A percentile compares a stretch with the other conserved stretches of the same genome.
phyloP scores from a whole-genome alignment of 495 filamentous ascomycete genomes.

The Mycothermus thermophilus region DNA sequence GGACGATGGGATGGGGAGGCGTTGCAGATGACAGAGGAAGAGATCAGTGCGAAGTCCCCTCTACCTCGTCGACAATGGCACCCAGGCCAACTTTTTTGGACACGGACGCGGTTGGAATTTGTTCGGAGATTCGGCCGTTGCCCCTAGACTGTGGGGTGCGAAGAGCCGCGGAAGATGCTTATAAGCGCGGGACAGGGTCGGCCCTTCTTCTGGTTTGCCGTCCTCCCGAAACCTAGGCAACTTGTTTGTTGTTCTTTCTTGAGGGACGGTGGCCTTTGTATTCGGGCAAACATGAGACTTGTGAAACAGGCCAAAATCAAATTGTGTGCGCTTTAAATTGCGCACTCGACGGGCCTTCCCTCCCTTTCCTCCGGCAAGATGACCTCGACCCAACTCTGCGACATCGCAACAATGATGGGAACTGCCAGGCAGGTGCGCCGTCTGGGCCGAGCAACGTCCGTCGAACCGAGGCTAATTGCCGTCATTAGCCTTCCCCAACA shows the following conservation, averaged over 20 bases:
- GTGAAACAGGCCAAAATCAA: too few relatives aligned
- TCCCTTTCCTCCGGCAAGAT: too few relatives aligned
- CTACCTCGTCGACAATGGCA: too few relatives aligned
- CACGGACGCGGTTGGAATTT: slow-evolving; percentile 5
- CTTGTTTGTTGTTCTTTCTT: slow-evolving; percentile 4
- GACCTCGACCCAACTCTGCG: too few relatives aligned
- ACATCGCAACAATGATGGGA: too few relatives aligned
- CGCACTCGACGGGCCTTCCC: too few relatives aligned
- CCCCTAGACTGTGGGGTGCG: background rate
- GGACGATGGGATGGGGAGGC: background rate
- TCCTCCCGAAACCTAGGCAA: slow-evolving; percentile 14
- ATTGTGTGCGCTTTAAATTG: too few relatives aligned
- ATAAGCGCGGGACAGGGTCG: slow-evolving; percentile 3
- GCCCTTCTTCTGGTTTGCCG: slow-evolving; percentile 1
- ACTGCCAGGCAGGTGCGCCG: too few relatives aligned
- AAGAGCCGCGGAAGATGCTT: slow-evolving; percentile 15
- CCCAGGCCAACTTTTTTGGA: too few relatives aligned
- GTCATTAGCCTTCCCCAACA: slow-evolving; percentile 10
- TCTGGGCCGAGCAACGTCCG: too few relatives aligned
- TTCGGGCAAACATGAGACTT: too few relatives aligned
- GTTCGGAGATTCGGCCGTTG: background rate
- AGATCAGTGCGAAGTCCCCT: background rate
- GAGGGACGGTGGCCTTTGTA: too few relatives aligned
- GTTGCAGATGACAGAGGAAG: slow-evolving; percentile 1
- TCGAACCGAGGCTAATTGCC: slow-evolving; percentile 23